Percentiles rank a stretch among this genome's conserved stretches.
Conservation (phyloP, 2,329 filamentous ascomycete genomes). For the Xylariales sp. region DNA sequence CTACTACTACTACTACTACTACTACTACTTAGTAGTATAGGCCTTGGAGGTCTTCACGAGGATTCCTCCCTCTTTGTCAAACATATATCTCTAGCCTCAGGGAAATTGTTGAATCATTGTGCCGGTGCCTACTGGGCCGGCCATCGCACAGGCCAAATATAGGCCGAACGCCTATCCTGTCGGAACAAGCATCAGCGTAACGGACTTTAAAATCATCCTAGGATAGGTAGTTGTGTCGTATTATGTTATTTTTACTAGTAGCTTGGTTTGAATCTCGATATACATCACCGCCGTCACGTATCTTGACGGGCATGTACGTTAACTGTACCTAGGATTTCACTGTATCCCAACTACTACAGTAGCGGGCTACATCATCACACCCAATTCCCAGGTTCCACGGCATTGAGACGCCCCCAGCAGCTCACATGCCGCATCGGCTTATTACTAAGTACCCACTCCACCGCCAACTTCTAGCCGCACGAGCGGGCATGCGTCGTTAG, state of each 20-base stretch:
- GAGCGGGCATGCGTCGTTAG: slow-evolving; percentile 27
- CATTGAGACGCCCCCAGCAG: slow-evolving; percentile 12
- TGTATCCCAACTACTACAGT: slow-evolving; percentile 13
- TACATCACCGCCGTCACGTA: background rate
- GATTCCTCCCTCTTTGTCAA: slow-evolving; percentile 1
- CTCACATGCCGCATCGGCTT: slow-evolving; percentile 9
- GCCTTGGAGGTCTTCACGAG: slow-evolving; percentile 14
- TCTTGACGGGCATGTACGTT: slow-evolving; percentile 1
- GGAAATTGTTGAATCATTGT: background rate
- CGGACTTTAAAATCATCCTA: background rate
- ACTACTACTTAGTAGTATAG: background rate
- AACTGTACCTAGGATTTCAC: slow-evolving; percentile 4
- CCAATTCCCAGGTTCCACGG: slow-evolving; percentile 10
- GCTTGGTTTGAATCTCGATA: background rate
- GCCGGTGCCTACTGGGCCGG: background rate
- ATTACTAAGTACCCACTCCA: slow-evolving; percentile 19
- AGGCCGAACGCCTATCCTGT: background rate
- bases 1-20: background rate
- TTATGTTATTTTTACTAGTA: background rate
- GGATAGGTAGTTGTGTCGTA: background rate
- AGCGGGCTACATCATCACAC: background rate
- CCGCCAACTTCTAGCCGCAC: slow-evolving; percentile 13
- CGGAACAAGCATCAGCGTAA: slow-evolving; percentile 1
- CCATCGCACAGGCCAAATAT: background rate
- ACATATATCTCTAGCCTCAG: background rate